These are phyloP conservation scores for Populus pruinosa DNA, from an alignment of 345 rosid species.

Conservation along the genomic window DNA sequence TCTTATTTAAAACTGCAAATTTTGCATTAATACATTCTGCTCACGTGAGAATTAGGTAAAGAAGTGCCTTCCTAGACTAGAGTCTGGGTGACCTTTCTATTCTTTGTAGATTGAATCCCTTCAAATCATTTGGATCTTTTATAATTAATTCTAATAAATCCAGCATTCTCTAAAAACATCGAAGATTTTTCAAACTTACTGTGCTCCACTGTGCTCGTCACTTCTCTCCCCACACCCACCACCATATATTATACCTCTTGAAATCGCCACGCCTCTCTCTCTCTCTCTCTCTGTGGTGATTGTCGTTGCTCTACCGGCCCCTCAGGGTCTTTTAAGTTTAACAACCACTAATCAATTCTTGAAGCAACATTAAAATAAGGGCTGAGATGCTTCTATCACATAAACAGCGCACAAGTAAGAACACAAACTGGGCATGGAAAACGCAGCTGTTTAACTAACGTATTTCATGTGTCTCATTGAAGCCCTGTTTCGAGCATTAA, in stretches of 20 bases:
- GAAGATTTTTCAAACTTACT: background rate
- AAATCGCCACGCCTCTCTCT: background rate
- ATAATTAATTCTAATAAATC: constrained; percentile 10
- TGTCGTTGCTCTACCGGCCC: constrained; percentile 24
- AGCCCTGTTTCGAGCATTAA: background rate
- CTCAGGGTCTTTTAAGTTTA: constrained; percentile 15
- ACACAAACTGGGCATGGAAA: background rate
- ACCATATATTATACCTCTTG: background rate
- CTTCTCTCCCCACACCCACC: background rate
- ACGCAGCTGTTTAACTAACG: background rate
- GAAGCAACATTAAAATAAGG: background rate
- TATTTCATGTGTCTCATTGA: background rate
- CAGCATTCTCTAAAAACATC: background rate
- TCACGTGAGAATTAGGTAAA: background rate
- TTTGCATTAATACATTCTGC: background rate
- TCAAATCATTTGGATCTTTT: background rate
- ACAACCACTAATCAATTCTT: constrained; percentile 17
- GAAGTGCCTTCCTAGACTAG: background rate
- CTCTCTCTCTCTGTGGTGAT: background rate
- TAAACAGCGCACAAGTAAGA: constrained; percentile 6
- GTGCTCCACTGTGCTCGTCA: background rate
- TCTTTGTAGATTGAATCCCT: background rate
- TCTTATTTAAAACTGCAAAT: background rate
- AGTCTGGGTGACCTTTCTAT: background rate
- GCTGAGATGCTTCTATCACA: background rate